A percentile compares a stretch with the other conserved stretches of the same genome.
These are phyloP conservation scores for Chaetoceros muelleri DNA, from an alignment of 108 stramenopile species.

Conservation along the genomic window DNA sequence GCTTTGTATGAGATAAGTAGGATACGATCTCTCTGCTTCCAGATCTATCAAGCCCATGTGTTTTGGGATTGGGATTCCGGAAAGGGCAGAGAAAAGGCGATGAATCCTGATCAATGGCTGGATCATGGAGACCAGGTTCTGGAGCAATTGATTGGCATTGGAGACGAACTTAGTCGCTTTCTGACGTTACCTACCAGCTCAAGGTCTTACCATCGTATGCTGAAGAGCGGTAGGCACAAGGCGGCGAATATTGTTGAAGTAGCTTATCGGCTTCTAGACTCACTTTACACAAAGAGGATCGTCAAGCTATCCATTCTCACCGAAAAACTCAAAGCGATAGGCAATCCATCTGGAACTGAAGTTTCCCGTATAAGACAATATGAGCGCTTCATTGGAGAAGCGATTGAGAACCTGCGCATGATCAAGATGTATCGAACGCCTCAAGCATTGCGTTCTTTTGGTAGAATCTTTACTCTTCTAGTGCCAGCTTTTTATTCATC, in stretches of 20 bases:
- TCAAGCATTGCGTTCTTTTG: slow-evolving; percentile 61
- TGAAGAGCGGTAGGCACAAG: slow-evolving; percentile 26
- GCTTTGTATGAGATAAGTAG: slow-evolving; percentile 38
- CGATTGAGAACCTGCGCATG: slow-evolving; percentile 45
- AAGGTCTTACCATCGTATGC: slow-evolving; percentile 41
- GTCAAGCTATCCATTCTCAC: slow-evolving; percentile 20
- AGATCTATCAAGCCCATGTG: slow-evolving; percentile 40
- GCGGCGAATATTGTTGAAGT: slow-evolving; percentile 31
- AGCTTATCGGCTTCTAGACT: slow-evolving; percentile 28
- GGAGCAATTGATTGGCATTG: slow-evolving; percentile 29
- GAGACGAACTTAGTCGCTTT: slow-evolving; percentile 38
- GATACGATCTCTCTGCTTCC: slow-evolving; percentile 35
- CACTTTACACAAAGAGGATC: slow-evolving; percentile 30
- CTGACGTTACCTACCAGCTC: slow-evolving; percentile 47
- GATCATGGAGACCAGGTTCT: slow-evolving; percentile 41
- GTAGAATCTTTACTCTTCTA: slow-evolving; percentile 45
- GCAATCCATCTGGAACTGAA: slow-evolving; percentile 55
- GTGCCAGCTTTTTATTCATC: slow-evolving; percentile 66
- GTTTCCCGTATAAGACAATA: slow-evolving; percentile 66
- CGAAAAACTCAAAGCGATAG: slow-evolving; percentile 46
- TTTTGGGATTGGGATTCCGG: slow-evolving; percentile 59
- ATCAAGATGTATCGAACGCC: slow-evolving; percentile 75
- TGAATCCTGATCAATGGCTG: slow-evolving; percentile 35
- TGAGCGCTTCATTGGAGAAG: slow-evolving; percentile 36
- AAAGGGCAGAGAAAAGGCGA: slow-evolving; percentile 4